Base-by-base conservation (phyloP, 2,329 filamentous ascomycete species). In the Epichloe gansuensis region DNA sequence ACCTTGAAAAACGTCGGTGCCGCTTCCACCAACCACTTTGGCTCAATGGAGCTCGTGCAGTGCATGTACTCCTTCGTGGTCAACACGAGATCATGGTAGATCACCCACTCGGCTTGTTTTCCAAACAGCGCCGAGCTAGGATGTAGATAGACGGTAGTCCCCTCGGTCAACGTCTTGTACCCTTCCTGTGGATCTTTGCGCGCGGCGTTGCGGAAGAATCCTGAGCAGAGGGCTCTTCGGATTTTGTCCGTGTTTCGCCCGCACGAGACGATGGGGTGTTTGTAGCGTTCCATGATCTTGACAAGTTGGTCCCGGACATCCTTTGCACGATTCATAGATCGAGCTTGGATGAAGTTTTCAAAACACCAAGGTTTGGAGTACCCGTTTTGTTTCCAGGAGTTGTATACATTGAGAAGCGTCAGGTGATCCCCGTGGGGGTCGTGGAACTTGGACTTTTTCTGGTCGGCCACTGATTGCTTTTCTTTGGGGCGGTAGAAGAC, bases 1-100 rank as follows among this genome's bases (percentile, higher is more conserved):
- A 97, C 89, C 77, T 95, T 95, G 81, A 97, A 98, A 74, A 97
- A 98, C 0, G 89, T 96, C 9, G 94, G 93, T n/a, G 94, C 93
- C 12, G 90, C 91, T 62, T 96, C 90, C 1, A 97, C 89, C 23
- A 98, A 78, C 82, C 82, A 85, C 63, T 95, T 95, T 8, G 93
- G 91, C 70, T 98, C 93, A 61, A 98, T 97, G 4, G 80, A 80
- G 3, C 89, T 95, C 13, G 89, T 93, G 64, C 81, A 87, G 63
- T 95, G 90, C 93, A 98, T 97, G 69, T 97, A 98, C 71, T 98
- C 93, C 71, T 95, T 91, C 25, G 87, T 94, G 25, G 93, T 98
- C 60, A 97, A 77, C 7, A 97, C 88, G 21, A 98, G 74, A 50
- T 82, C 84, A 63, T 96, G 85, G 66, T 95, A 98, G 51, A 98